These are phyloP conservation scores for Ophiobolus disseminans DNA, from an alignment of 2,329 filamentous ascomycete genomes.

Conservation along the genomic window DNA sequence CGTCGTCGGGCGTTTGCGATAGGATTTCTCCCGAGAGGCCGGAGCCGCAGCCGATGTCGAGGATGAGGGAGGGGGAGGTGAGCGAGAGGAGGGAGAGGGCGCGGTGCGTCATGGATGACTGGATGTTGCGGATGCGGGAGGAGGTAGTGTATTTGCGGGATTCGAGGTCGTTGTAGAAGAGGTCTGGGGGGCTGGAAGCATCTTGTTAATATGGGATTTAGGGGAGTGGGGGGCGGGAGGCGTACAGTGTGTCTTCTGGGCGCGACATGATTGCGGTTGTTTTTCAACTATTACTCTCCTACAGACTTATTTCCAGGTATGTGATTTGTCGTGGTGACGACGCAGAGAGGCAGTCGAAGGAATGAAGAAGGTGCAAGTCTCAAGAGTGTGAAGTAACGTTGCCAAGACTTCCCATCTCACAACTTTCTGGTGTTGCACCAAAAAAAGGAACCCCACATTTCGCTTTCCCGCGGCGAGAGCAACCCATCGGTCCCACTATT, in stretches of 20 bases:
- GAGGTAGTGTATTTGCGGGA: constrained; percentile 97
- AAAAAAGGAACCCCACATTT: constrained; percentile 27
- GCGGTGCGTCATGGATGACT: constrained; percentile 91
- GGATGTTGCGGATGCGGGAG: constrained; percentile 93
- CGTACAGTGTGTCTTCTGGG: constrained; percentile 91
- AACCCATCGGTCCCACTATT: constrained; percentile 17
- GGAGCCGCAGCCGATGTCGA: constrained; percentile 96
- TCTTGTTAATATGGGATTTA: constrained; percentile 12
- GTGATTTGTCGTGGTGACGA: background rate
- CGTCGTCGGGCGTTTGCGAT: constrained; percentile 70
- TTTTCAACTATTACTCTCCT: background rate
- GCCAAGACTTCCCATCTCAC: constrained; percentile 27
- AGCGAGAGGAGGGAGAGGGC: constrained; percentile 92
- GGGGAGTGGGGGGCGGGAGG: constrained; percentile 15
- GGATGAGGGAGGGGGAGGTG: constrained; percentile 79
- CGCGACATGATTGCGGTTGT: constrained; percentile 79
- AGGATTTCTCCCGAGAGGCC: constrained; percentile 95
- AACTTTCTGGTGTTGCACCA: constrained; percentile 33
- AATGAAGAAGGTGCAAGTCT: too few relatives aligned
- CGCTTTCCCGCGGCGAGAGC: constrained; percentile 14
- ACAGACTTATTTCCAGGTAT: background rate
- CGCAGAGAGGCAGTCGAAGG: background rate
- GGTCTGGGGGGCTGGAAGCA: constrained; percentile 78
- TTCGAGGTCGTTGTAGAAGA: constrained; percentile 96
- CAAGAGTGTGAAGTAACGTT: background rate